phyloP scores from a whole-genome alignment of 2,329 filamentous ascomycete genomes.

The Phaeosphaeria sp. region DNA sequence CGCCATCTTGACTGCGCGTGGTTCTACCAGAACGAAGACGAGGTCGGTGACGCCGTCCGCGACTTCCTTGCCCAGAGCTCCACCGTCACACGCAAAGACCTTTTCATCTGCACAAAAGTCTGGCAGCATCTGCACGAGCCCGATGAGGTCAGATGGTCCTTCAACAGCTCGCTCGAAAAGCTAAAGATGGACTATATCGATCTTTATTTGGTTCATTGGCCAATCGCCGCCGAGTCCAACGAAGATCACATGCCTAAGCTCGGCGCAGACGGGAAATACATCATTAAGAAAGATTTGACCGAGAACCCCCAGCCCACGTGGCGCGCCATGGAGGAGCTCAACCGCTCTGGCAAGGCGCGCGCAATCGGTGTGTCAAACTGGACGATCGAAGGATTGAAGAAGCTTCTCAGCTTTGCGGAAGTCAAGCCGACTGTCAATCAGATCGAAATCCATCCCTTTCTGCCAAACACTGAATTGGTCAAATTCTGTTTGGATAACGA shows the following conservation, averaged over 20 bases:
- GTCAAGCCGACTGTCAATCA: conserved; percentile 75
- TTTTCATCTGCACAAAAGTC: conserved; percentile 80
- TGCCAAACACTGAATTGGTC: conserved; percentile 67
- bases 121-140: conserved; percentile 62
- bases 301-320: conserved; percentile 72
- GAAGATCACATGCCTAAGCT: conserved; percentile 60
- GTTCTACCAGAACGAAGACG: conserved; percentile 74
- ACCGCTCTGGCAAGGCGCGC: conserved; percentile 66
- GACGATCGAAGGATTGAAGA: conserved; percentile 70
- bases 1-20: conserved; percentile 73
- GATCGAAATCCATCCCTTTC: conserved; percentile 77
- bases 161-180: conserved; percentile 68
- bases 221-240: conserved; percentile 60
- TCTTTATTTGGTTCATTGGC: conserved; percentile 72
- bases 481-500: conserved; percentile 64
- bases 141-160: conserved; percentile 66
- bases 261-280: conserved; percentile 63
- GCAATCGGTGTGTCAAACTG: conserved; percentile 78
- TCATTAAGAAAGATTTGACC: conserved; percentile 70
- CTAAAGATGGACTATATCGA: conserved; percentile 70
- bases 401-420: conserved; percentile 69
- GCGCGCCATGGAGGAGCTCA: conserved; percentile 69
- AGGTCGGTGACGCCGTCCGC: conserved; percentile 70
- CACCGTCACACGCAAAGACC: conserved; percentile 61
- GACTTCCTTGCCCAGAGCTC: conserved; percentile 64